Evolutionary conservation across 2,329 filamentous ascomycete species (phyloP), one percentile per base, ranked within the genome.

Genomic region (Trichoderma lentiforme): DNA sequence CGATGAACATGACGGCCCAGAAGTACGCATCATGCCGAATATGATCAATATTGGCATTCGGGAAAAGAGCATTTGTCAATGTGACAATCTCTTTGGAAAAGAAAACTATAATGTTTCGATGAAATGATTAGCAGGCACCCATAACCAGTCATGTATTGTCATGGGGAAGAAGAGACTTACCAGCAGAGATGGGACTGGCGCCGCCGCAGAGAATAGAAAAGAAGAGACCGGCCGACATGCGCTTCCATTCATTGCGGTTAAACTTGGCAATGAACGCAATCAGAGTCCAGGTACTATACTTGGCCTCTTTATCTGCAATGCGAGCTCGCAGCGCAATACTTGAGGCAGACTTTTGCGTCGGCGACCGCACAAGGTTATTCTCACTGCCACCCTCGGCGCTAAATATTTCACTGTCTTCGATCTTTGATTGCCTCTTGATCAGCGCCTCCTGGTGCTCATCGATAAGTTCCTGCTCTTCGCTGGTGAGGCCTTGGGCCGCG

Each of bases 1-100:
- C 94, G 74, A 95, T 86, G 81, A 92, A 97, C 94, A 97, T 97
- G 77, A 90, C 83, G 71, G 90, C 91, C 94, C 94, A 98, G 80
- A 97, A 97, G 78, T 94, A 89, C 24, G 92, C 90, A 72, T 95
- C 88, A 21, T 86, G 84, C 75, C 91, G 88, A 67, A 97, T 86
- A 69, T 89, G 81, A 34, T 79, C 81, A 56, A 84, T 88, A 80
- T 86, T 85, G 79, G 85, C 85, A 43, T 75, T 80, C 18, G 83
- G 81, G 30, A 85, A 88, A 24, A 91, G 75, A 12, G 82, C 80
- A 2, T 81, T 82, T 8, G 91, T 89, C 14, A 96, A 86, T 9
- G 90, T 89, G 73, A 89, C 88, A 80, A 98, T 95, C 72, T 94
- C 88, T 81, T 98, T 97, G 77, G 94, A 92, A 77, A 98, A 97